These are phyloP conservation scores for Malus asiatica DNA, from an alignment of 306 rosid species.

Conservation along the genomic window DNA sequence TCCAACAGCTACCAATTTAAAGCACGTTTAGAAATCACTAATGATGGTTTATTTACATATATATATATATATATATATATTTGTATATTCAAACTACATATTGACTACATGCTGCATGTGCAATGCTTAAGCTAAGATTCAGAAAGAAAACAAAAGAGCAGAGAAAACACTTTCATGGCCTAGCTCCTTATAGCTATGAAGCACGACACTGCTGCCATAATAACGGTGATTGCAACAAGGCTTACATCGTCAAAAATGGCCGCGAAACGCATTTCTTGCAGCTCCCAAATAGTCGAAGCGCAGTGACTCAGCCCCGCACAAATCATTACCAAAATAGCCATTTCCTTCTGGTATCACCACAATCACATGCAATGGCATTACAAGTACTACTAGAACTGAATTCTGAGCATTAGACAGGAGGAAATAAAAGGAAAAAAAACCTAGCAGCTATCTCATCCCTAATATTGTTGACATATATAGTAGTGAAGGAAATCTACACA, in stretches of 20 bases:
- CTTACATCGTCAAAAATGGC: slow-evolving; percentile 22
- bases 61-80: too few relatives aligned
- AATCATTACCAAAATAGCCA: slow-evolving; percentile 19
- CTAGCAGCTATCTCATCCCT: background rate
- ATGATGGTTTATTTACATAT: too few relatives aligned
- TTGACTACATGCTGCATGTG: background rate
- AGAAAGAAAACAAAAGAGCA: background rate
- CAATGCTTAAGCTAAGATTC: background rate
- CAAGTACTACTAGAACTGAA: background rate
- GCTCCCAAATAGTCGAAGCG: slow-evolving; percentile 39
- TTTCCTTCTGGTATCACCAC: background rate
- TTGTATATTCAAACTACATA: too few relatives aligned
- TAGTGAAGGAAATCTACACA: background rate
- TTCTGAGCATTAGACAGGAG: too few relatives aligned
- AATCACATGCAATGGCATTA: background rate
- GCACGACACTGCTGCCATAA: slow-evolving; percentile 33
- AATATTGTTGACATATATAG: background rate
- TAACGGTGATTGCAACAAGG: slow-evolving; percentile 7
- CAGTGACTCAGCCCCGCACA: slow-evolving; percentile 5
- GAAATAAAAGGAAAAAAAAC: too few relatives aligned
- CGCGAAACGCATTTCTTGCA: slow-evolving; percentile 44
- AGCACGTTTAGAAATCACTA: too few relatives aligned
- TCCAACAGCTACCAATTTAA: too few relatives aligned
- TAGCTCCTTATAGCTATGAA: slow-evolving; percentile 17
- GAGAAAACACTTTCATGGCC: background rate